Evolutionary conservation across 2,329 filamentous ascomycete genomes (phyloP).

Genomic region (Lecanicillium sp.): DNA sequence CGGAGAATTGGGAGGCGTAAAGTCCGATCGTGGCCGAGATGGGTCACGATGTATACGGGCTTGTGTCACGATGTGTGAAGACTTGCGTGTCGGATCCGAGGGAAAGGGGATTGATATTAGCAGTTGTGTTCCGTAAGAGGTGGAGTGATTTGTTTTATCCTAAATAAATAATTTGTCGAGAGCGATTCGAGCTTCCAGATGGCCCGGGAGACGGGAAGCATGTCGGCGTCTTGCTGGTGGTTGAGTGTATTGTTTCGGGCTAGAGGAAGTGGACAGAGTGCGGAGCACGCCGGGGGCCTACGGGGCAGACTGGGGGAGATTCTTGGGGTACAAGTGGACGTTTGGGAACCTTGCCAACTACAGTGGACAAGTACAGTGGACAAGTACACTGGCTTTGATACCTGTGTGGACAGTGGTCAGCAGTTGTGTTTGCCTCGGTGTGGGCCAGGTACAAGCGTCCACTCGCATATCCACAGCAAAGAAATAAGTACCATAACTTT

Average conservation of each 20-base stretch:
- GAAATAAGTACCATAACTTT: background rate
- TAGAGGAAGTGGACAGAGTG: slow-evolving; percentile 10
- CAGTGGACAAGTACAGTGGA: no score
- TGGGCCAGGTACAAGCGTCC: no score
- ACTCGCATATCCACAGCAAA: background rate
- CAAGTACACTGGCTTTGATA: no score
- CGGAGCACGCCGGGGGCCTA: slow-evolving; percentile 14
- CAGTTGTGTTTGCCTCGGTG: no score
- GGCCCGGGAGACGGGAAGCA: background rate
- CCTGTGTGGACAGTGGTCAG: no score
- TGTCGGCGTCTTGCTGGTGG: background rate
- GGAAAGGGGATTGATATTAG: background rate
- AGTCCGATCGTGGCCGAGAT: slow-evolving; percentile 1
- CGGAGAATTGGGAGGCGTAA: background rate
- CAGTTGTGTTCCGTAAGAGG: background rate
- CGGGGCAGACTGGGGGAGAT: background rate
- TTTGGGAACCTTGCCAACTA: no score
- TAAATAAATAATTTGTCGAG: no score
- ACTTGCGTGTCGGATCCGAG: no score
- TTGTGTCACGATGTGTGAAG: no score
- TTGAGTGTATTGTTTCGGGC: slow-evolving; percentile 2
- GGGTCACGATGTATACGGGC: no score
- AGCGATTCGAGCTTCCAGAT: no score
- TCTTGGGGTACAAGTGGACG: no score
- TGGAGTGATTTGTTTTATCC: background rate